Evolutionary conservation across 139 green algal species (phyloP).

Genomic region (Chlamydomonas applanata): DNA sequence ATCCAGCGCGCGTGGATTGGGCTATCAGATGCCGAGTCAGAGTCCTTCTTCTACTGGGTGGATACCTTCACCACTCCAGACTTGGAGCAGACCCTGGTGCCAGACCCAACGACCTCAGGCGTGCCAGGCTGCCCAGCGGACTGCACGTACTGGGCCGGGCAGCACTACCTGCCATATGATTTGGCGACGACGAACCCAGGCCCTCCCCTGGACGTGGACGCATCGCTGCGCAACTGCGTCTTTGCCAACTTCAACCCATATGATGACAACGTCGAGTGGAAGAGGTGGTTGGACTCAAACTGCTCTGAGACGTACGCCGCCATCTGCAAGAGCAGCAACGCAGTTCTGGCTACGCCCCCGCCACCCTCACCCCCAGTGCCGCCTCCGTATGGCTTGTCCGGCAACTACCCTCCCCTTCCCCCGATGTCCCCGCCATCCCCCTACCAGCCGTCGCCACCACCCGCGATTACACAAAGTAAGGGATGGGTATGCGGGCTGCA

Average conservation of each 20-base stretch:
- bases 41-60: background rate
- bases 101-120: background rate
- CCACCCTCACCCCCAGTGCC: background rate
- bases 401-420: background rate
- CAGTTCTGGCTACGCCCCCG: background rate
- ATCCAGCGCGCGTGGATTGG: background rate
- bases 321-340: background rate
- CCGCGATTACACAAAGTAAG: constrained; percentile 3
- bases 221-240: background rate
- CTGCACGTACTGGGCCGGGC: background rate
- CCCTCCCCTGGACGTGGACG: background rate
- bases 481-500: no score
- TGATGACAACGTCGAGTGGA: no score
- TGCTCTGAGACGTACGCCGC: background rate
- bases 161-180: background rate
- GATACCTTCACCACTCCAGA: background rate
- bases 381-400: background rate
- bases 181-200: no score
- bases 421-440: background rate
- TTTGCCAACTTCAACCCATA: background rate
- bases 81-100: background rate
- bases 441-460: background rate
- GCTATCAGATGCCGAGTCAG: background rate
- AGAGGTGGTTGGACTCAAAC: background rate
- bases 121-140: background rate